These are phyloP conservation scores for Parietaria judaica DNA, from an alignment of 306 rosid genomes.

Conservation along the genomic window DNA sequence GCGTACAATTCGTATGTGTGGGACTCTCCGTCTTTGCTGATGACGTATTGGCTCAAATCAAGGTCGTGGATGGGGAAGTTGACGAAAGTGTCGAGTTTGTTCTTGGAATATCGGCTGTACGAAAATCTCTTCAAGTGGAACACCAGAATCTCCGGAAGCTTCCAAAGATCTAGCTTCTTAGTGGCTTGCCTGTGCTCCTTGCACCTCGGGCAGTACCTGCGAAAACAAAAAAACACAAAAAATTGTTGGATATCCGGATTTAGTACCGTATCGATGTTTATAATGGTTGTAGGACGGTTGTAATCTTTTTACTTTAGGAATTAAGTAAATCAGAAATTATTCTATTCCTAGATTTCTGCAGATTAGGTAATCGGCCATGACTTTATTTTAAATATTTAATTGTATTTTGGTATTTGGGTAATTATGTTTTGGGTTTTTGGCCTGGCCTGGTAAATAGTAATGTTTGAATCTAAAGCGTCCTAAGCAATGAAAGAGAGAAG, in stretches of 20 bases:
- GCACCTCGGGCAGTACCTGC: slow-evolving; percentile 93
- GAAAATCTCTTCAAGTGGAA: slow-evolving; percentile 96
- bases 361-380: too few relatives aligned
- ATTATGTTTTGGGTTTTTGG: too few relatives aligned
- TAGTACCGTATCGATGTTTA: too few relatives aligned
- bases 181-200: slow-evolving; percentile 98
- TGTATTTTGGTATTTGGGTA: too few relatives aligned
- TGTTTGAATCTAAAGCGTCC: too few relatives aligned
- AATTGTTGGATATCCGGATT: slow-evolving; percentile 2
- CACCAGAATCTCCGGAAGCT: slow-evolving; percentile 88
- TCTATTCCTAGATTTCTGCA: too few relatives aligned
- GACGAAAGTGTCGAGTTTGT: slow-evolving; percentile 91
- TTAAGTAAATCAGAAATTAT: too few relatives aligned
- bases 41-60: slow-evolving; percentile 85
- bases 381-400: too few relatives aligned
- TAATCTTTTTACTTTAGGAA: too few relatives aligned
- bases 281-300: too few relatives aligned
- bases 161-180: slow-evolving; percentile 97
- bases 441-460: too few relatives aligned
- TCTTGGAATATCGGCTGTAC: slow-evolving; percentile 87
- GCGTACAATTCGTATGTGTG: slow-evolving; percentile 75
- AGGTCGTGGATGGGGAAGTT: slow-evolving; percentile 89
- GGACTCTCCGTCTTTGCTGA: slow-evolving; percentile 59
- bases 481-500: too few relatives aligned
- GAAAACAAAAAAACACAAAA: slow-evolving; percentile 4